Conservation (phyloP, 139 green algal species). For the Closterium sp. region DNA sequence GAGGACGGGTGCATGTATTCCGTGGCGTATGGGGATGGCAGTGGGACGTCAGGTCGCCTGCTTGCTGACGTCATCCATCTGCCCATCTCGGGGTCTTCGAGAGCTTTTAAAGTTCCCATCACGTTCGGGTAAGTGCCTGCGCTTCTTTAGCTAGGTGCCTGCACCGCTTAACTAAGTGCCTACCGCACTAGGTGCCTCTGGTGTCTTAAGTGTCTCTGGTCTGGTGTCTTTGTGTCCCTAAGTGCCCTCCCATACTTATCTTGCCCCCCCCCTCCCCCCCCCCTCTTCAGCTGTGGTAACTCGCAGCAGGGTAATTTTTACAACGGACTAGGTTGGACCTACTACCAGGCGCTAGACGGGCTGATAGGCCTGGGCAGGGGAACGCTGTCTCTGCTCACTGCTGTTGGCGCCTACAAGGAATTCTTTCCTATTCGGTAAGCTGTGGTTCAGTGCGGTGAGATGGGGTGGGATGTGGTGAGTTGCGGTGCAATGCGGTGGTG, state of each 20-base stretch:
- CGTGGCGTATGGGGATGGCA: slow-evolving; percentile 10
- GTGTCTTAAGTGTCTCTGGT: no score
- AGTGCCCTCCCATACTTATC: no score
- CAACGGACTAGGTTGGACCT: slow-evolving; percentile 11
- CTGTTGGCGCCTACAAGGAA: background rate
- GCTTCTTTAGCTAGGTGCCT: no score
- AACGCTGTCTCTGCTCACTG: background rate
- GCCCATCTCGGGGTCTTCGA: background rate
- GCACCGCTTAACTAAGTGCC: no score
- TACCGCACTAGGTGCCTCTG: no score
- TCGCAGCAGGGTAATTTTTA: slow-evolving; percentile 15
- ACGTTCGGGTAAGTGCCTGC: background rate
- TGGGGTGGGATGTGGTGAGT: background rate
- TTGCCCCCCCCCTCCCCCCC: no score
- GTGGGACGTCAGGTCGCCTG: background rate
- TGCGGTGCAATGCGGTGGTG: background rate
- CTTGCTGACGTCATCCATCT: background rate
- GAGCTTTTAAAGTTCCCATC: background rate
- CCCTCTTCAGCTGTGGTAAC: slow-evolving; percentile 12
- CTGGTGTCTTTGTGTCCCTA: no score
- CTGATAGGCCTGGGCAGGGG: slow-evolving; percentile 14
- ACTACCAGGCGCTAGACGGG: slow-evolving; percentile 17
- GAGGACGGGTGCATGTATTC: background rate
- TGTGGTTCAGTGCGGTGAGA: background rate
- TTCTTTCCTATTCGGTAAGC: background rate